Evolutionary conservation across 2,329 filamentous ascomycete genomes (phyloP), one percentile per base, ranked within the genome.

Genomic region (Neofusicoccum kwambonambiense): DNA sequence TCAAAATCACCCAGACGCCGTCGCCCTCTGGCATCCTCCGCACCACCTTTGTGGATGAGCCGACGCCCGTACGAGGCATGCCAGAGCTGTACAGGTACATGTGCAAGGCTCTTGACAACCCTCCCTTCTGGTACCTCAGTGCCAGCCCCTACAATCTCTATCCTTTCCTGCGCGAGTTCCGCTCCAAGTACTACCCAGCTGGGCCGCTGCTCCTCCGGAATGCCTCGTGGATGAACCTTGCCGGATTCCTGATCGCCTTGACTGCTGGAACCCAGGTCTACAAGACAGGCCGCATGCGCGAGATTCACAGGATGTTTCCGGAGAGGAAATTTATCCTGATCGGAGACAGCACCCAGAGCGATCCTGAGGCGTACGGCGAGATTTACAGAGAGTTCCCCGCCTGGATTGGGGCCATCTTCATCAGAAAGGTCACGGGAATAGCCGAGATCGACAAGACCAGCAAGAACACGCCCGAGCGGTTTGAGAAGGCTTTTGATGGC

Each of bases 81-180:
- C 91, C 93, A 0, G 88, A 91, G 70, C 83, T 97, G 0, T 97
- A 97, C 79, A 78, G 81, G 22, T 83, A 89, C 64, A 82, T 96
- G 11, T 81, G 88, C 50, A 74, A 74, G 13, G 76, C 79, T 45
- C 79, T 87, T 8, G 66, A 84, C 8, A 82, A 84, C 8, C 89
- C 92, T 1, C 86, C 92, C 0, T 97, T 91, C 84, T 97, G 96
- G 81, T 98, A 98, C 77, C 85, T 98, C 52, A 96, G 92, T 0
- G 93, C 94, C 0, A 96, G 93, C 0, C 94, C 94, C 0, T 97
- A 97, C 81, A 97, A 96, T 71, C 85, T 98, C 9, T 97, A 97
- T 73, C 90, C 91, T 0, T 95, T 97, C 77, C 84, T 98, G 27
- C 88, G 85, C 64, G 76, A 83, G 0, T 98, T 98, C 78, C 83